Evolutionary conservation across 2,329 filamentous ascomycete species (phyloP), one percentile per base, ranked within the genome.

Genomic region (Paecilomyces sp.): DNA sequence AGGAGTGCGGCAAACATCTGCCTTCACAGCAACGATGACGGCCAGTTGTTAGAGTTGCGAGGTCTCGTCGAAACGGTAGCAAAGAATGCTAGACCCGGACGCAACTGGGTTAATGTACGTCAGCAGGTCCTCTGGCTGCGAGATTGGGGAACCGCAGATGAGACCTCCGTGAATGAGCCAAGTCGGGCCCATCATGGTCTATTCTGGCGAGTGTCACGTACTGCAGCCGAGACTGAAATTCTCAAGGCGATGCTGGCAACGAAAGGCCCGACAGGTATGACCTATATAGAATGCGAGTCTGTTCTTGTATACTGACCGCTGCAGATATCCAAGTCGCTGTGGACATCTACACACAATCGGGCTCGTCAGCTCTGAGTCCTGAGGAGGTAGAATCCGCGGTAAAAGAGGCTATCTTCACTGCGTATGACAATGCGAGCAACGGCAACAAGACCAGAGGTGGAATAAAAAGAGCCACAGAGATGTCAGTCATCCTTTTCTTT

Each of bases 361-460:
- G 60, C 1, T 63, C 71, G 8, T 64, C 69, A 7, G 73, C 77
- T 15, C 69, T 85, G 11, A 69, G 73, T n/a, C 61, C 66, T 7
- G 65, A 72, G 0, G 78, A 80, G 30, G 77, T 85, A 6, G 83
- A 87, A 71, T 68, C 75, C 25, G 77, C 81, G 13, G 76, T 86
- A 15, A 71, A 83, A 13, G 76, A 76, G 8, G 76, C 80, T 41
- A 80, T 83, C 18, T 80, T 85, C 71, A 72, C 81, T 25, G 76
- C 80, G 22, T 88, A 88, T 67, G 85, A 88, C 67, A 85, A 85
- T 63, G 85, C 85, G 22, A 87, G 81, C 68, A 88, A 88, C 65
- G 85, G 85, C 31, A 88, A 87, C 66, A 79, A 79, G 63, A 85
- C 80, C 18, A 78, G 85, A 64, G 85, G 85, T 15, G 82, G 82